Conservation (phyloP, 202 grass and related monocot genomes). For the Elaeis oleifera region DNA sequence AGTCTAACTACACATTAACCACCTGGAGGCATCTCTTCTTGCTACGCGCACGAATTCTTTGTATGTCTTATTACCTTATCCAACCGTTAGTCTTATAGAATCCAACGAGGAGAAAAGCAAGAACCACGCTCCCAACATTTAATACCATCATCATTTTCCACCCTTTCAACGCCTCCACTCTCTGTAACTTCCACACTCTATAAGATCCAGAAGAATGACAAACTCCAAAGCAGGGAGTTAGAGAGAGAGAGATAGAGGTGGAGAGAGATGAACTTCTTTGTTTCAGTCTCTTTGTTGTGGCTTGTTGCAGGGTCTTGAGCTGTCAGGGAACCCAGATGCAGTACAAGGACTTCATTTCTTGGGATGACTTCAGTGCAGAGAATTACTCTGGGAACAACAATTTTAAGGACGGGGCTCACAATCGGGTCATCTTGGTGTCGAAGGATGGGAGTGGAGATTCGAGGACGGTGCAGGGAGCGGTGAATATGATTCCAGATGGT, state of each 20-base stretch:
- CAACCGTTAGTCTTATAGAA: background rate
- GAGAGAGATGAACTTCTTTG: background rate
- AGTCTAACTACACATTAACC: constrained; percentile 43
- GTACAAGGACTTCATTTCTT: constrained; percentile 44
- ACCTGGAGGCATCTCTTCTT: constrained; percentile 5
- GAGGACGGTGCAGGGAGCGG: constrained; percentile 75
- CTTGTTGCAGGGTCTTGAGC: constrained; percentile 1
- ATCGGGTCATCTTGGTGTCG: constrained; percentile 49
- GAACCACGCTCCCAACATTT: constrained; percentile 47
- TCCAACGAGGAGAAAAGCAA: constrained; percentile 6
- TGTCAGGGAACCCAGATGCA: background rate
- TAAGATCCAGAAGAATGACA: constrained; percentile 4
- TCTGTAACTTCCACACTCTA: constrained; percentile 19
- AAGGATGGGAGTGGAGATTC: constrained; percentile 67
- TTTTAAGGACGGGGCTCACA: background rate
- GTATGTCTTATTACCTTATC: background rate
- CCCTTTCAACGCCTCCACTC: constrained; percentile 60
- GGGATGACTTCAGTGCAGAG: constrained; percentile 54
- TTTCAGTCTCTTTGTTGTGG: background rate
- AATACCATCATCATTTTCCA: constrained; percentile 58
- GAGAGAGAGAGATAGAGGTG: background rate
- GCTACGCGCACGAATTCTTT: constrained; percentile 16
- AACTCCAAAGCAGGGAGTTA: background rate
- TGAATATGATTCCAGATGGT: constrained; percentile 70
- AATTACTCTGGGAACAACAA: background rate